phyloP scores from a whole-genome alignment of 495 filamentous ascomycete species.

The Penicillium herquei region DNA sequence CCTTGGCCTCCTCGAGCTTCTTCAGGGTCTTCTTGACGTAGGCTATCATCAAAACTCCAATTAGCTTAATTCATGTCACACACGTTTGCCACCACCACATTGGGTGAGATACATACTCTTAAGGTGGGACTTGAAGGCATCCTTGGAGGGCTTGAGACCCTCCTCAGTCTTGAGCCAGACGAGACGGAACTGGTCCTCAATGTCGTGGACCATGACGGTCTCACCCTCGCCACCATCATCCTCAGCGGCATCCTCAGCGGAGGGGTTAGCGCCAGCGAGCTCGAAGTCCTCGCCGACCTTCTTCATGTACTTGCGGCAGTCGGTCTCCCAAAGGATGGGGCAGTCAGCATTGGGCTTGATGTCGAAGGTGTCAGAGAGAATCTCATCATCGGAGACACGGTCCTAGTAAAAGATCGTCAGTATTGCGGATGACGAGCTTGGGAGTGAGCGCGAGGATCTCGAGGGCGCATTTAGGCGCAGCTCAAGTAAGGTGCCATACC shows the following conservation, averaged over 20 bases:
- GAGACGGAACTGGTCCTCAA: constrained; percentile 90
- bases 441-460: neutral
- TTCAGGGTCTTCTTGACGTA: constrained; percentile 89
- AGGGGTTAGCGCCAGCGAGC: constrained; percentile 97
- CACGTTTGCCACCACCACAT: neutral
- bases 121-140: constrained; percentile 71
- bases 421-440: neutral
- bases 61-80: neutral
- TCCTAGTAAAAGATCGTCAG: constrained; percentile 56
- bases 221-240: constrained; percentile 61
- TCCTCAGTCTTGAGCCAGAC: constrained; percentile 69
- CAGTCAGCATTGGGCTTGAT: constrained; percentile 63
- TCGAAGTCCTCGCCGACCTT: constrained; percentile 68
- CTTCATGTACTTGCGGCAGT: constrained; percentile 84
- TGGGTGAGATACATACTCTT: constrained; percentile 59
- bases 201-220: constrained; percentile 76
- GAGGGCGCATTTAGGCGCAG: neutral
- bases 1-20: constrained; percentile 53
- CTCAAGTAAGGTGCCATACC: constrained; percentile 47
- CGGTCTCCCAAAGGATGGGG: constrained; percentile 76
- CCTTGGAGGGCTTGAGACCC: constrained; percentile 60
- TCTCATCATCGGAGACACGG: constrained; percentile 84
- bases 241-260: constrained; percentile 84
- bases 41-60: constrained; percentile 37
- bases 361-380: constrained; percentile 91